A percentile compares a stretch with the other conserved stretches of the same genome.
These are phyloP conservation scores for Hypoxylon sp. DNA, from an alignment of 2,329 filamentous ascomycete species.

Conservation along the genomic window DNA sequence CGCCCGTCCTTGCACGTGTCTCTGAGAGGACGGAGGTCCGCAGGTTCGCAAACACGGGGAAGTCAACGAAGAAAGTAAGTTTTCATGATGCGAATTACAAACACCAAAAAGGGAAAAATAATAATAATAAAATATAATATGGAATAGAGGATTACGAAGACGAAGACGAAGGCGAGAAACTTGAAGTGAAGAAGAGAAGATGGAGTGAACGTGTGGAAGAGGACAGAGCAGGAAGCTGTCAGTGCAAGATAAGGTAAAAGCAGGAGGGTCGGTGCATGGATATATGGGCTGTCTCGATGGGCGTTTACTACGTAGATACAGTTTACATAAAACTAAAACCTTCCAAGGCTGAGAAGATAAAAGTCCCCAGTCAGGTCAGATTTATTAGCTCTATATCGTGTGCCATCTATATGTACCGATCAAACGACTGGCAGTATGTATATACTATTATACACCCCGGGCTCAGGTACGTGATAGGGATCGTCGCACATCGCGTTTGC, in stretches of 20 bases:
- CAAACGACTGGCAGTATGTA: too few relatives aligned
- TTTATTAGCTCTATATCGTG: conserved; percentile 1
- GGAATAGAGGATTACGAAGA: conserved; percentile 1
- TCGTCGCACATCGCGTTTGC: conserved; percentile 36
- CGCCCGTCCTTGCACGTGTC: conserved; percentile 9
- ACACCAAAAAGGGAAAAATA: background rate
- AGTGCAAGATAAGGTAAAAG: background rate
- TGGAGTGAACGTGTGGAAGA: conserved; percentile 13
- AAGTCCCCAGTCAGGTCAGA: conserved; percentile 2
- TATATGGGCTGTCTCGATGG: background rate
- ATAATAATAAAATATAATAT: conserved; percentile 2
- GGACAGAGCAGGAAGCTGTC: conserved; percentile 12
- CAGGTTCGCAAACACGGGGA: conserved; percentile 11
- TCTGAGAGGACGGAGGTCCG: conserved; percentile 22
- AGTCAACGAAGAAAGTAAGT: background rate
- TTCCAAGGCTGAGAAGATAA: conserved; percentile 29
- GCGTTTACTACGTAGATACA: too few relatives aligned
- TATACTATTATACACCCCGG: too few relatives aligned
- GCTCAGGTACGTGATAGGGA: too few relatives aligned
- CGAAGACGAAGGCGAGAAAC: conserved; percentile 1
- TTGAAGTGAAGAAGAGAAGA: background rate
- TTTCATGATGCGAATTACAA: conserved; percentile 13
- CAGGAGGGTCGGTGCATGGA: conserved; percentile 11
- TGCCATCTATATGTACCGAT: background rate
- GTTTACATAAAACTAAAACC: too few relatives aligned